Conservation (phyloP, 78 protist genomes). For the Creolimax fragrantissima region DNA sequence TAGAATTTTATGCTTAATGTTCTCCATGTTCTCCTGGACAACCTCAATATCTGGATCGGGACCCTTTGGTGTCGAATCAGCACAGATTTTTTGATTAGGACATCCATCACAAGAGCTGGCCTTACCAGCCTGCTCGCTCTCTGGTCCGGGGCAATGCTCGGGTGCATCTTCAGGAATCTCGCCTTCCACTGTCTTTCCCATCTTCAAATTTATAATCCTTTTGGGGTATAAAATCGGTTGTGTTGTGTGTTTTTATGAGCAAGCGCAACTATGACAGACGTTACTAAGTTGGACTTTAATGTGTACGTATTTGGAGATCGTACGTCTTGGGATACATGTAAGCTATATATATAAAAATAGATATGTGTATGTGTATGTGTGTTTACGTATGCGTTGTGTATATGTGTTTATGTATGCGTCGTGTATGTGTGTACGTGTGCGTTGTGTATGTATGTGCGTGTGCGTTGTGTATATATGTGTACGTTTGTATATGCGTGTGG, state of each 20-base stretch:
- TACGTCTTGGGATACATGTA: background rate
- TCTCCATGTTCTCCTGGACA: conserved; percentile 34
- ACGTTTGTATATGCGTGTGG: background rate
- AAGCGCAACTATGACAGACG: background rate
- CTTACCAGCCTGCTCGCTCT: conserved; percentile 66
- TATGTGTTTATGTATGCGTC: background rate
- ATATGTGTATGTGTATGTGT: too few relatives aligned
- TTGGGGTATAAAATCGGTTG: too few relatives aligned
- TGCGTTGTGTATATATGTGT: too few relatives aligned
- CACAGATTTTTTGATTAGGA: conserved; percentile 77
- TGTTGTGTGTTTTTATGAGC: background rate
- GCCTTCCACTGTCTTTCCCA: background rate
- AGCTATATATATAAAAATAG: background rate
- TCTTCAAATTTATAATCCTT: too few relatives aligned
- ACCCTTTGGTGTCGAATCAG: conserved; percentile 35
- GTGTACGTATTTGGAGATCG: background rate
- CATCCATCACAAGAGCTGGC: conserved; percentile 76
- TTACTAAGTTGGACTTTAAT: background rate
- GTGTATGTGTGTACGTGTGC: background rate
- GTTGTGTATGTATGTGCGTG: too few relatives aligned
- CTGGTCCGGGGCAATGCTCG: conserved; percentile 53
- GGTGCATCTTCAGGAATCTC: conserved; percentile 1
- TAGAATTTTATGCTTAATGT: conserved; percentile 58
- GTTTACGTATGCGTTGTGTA: background rate
- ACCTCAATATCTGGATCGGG: conserved; percentile 55